Base-by-base conservation (phyloP, 2,329 filamentous ascomycete genomes). In the Scedosporium minutisporum region DNA sequence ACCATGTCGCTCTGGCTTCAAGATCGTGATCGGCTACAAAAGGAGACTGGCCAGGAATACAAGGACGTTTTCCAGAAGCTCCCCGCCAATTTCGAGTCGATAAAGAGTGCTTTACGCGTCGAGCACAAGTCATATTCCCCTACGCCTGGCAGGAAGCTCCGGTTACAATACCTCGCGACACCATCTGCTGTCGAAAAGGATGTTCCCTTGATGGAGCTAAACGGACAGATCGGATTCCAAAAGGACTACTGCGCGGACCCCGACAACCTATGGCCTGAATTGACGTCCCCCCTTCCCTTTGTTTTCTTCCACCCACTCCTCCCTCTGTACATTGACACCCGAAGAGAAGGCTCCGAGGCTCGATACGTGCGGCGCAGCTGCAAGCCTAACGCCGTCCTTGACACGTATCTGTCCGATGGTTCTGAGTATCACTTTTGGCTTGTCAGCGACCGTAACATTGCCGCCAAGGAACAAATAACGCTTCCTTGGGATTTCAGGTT, bases 331-430 rank as follows among this genome's bases (percentile, higher is more conserved):
- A 95, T 99, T 69, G 95, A 97, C 74, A 95, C 93, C 9, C 84
- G 95, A 64, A 85, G 85, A 71, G 91, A 96, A 76, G 95, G 93
- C 23, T 96, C 91, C 4, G 78, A 86, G 42, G 87, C 95, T 63
- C 89, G 95, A 55, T 97, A 95, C 71, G 87, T 96, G n/a, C 86
- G 95, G 63, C 86, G 93, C 67, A 97, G 95, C 69, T 99, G 95
- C 77, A 86, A 85, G 65, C 91, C 95, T 1, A 99, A 97, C 70
- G 86, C 95, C n/a, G 82, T 84, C 38, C 80, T 97, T 68, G 93
- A 95, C 71, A 96, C 93, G 0, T 90, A 92, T 67, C 84, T 97
- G 58, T 90, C 90, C 1, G 87, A 86, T 57, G 82, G 83, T 3
- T 87, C 86, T 1, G 88, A 93, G 66, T 96, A 93, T 70, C 91